phyloP scores from a whole-genome alignment of 2,329 filamentous ascomycete species.

The Venturia aucupariae region DNA sequence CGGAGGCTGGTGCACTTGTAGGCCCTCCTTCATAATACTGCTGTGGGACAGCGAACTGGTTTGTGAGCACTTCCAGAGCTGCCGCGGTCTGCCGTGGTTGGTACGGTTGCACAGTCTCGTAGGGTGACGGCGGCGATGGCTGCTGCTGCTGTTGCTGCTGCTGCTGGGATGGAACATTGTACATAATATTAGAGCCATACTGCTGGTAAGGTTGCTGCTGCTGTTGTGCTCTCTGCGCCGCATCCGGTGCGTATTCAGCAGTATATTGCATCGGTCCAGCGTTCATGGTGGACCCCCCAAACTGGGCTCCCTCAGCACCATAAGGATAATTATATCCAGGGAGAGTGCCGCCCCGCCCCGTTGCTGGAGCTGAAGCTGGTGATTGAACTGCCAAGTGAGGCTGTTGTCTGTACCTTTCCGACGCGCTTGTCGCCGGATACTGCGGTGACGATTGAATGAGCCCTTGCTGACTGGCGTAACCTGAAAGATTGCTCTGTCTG shows the following conservation, averaged over 20 bases:
- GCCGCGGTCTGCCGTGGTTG: conserved; percentile 60
- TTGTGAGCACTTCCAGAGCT: conserved; percentile 67
- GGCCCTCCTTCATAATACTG: conserved; percentile 64
- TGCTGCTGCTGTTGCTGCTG: conserved; percentile 32
- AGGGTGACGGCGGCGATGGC: conserved; percentile 48
- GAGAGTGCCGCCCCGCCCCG: conserved; percentile 29
- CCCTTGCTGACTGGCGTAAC: conserved; percentile 47
- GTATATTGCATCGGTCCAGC: conserved; percentile 51
- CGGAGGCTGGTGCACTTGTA: conserved; percentile 50
- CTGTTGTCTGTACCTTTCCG: conserved; percentile 38
- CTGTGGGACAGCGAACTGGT: conserved; percentile 58
- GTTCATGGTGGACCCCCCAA: conserved; percentile 47
- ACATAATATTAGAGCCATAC: conserved; percentile 63
- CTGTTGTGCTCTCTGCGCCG: conserved; percentile 23
- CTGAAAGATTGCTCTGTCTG: conserved; percentile 65
- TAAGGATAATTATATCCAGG: conserved; percentile 45
- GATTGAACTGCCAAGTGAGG: conserved; percentile 31
- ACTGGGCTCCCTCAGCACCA: conserved; percentile 41
- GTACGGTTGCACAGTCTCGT: conserved; percentile 69
- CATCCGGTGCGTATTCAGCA: conserved; percentile 51
- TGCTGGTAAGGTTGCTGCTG: conserved; percentile 44
- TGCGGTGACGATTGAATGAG: conserved; percentile 35
- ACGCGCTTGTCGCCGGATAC: conserved; percentile 35
- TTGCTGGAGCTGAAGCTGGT: conserved; percentile 32
- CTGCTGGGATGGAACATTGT: conserved; percentile 59